phyloP scores from a whole-genome alignment of 2,329 filamentous ascomycete species.

The Bipolaris oryzae region DNA sequence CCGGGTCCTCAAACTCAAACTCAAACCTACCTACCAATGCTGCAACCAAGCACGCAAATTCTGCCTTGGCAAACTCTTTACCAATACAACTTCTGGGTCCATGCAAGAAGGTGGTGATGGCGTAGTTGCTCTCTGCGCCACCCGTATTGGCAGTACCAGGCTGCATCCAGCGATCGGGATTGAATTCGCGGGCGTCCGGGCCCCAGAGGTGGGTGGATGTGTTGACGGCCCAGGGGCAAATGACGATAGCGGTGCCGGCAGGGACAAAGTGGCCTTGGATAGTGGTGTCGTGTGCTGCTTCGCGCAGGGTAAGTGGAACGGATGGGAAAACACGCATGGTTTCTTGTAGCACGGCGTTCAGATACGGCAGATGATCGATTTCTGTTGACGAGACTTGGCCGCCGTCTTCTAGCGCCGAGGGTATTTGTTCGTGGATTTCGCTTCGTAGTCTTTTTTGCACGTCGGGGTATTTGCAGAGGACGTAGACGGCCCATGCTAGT shows the following conservation, averaged over 20 bases:
- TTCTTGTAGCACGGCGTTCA: constrained; percentile 77
- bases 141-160: constrained; percentile 64
- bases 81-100: constrained; percentile 88
- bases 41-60: constrained; percentile 84
- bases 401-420: constrained; percentile 47
- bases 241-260: constrained; percentile 70
- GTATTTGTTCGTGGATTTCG: constrained; percentile 57
- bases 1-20: constrained; percentile 66
- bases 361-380: constrained; percentile 77
- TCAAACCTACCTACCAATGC: constrained; percentile 77
- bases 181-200: constrained; percentile 72
- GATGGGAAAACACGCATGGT: constrained; percentile 75
- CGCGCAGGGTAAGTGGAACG: constrained; percentile 72
- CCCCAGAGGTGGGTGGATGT: constrained; percentile 75
- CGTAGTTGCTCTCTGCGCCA: constrained; percentile 76
- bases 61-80: constrained; percentile 76
- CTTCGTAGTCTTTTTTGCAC: constrained; percentile 57
- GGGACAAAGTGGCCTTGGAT: constrained; percentile 71
- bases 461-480: constrained; percentile 57
- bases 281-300: constrained; percentile 67
- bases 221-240: constrained; percentile 73
- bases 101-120: constrained; percentile 82
- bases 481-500: constrained; percentile 61
- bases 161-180: constrained; percentile 66
- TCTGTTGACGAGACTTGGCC: constrained; percentile 59